Conservation (phyloP, 345 rosid genomes). For the Rhodamnia rubescens region DNA sequence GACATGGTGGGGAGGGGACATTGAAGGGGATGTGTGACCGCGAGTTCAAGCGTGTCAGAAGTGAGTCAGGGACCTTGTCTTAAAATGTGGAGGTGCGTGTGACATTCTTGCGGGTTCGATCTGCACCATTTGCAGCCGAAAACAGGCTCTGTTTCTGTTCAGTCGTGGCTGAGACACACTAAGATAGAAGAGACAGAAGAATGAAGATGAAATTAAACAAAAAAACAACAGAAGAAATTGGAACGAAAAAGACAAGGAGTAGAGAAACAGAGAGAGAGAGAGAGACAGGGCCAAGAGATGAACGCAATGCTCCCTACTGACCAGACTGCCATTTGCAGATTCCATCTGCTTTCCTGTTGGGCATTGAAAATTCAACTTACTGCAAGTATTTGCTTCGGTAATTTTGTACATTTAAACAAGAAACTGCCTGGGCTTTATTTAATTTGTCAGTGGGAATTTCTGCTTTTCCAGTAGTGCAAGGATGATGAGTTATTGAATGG, state of each 20-base stretch:
- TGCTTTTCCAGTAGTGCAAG: neutral
- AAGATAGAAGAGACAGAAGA: neutral
- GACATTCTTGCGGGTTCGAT: neutral
- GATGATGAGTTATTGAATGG: neutral
- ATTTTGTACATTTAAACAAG: neutral
- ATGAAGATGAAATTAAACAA: neutral
- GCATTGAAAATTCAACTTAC: slow-evolving; percentile 1
- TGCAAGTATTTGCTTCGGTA: neutral
- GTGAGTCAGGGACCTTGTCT: neutral
- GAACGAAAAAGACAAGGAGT: neutral
- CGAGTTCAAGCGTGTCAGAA: neutral
- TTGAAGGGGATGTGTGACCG: neutral
- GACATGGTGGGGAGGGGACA: slow-evolving; percentile 9
- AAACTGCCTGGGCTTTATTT: neutral
- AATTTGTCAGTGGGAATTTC: neutral
- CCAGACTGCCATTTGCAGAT: neutral
- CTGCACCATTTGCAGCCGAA: neutral
- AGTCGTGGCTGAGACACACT: neutral
- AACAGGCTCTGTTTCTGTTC: neutral
- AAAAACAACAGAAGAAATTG: neutral
- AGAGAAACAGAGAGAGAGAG: neutral
- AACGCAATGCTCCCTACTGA: neutral
- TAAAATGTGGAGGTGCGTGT: neutral
- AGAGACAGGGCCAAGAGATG: neutral
- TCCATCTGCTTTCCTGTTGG: neutral